phyloP scores from a whole-genome alignment of 2,329 filamentous ascomycete species.

The Neofusicoccum cordaticola region DNA sequence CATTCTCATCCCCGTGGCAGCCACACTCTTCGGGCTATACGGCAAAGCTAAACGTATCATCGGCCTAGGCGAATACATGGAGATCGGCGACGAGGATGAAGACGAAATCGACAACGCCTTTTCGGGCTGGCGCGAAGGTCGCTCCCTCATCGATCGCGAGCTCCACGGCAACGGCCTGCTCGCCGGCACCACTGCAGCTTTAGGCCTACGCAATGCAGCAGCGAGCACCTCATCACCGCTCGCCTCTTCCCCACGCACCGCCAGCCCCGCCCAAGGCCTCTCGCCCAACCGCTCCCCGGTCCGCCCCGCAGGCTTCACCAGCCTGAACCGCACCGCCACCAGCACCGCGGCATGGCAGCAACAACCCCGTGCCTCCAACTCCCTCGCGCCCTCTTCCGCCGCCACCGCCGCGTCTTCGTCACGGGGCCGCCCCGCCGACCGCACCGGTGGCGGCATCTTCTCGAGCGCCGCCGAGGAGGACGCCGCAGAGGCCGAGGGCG shows the following conservation, averaged over 20 bases:
- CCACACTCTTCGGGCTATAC: constrained; percentile 87
- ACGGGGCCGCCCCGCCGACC: background rate
- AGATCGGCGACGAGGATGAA: constrained; percentile 51
- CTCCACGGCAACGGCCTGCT: constrained; percentile 45
- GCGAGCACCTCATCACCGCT: constrained; percentile 1
- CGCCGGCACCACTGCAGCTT: constrained; percentile 16
- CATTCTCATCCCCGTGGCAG: constrained; percentile 78
- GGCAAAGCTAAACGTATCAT: constrained; percentile 72
- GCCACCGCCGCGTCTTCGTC: background rate
- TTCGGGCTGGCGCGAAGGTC: constrained; percentile 88
- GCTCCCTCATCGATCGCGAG: constrained; percentile 86
- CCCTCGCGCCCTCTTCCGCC: constrained; percentile 24
- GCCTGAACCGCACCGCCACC: background rate
- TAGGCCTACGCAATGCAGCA: constrained; percentile 20
- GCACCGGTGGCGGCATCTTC: constrained; percentile 18
- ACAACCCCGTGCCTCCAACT: constrained; percentile 10
- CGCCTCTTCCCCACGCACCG: constrained; percentile 7
- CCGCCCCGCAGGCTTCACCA: background rate
- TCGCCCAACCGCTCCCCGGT: constrained; percentile 22
- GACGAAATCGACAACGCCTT: constrained; percentile 61
- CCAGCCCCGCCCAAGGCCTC: background rate
- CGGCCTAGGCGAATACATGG: constrained; percentile 76
- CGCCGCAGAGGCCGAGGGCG: constrained; percentile 68
- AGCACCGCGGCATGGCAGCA: constrained; percentile 1
- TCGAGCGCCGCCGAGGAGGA: constrained; percentile 42